Base-by-base conservation (phyloP, 345 rosid genomes). In the Eucalyptus pauciflora region DNA sequence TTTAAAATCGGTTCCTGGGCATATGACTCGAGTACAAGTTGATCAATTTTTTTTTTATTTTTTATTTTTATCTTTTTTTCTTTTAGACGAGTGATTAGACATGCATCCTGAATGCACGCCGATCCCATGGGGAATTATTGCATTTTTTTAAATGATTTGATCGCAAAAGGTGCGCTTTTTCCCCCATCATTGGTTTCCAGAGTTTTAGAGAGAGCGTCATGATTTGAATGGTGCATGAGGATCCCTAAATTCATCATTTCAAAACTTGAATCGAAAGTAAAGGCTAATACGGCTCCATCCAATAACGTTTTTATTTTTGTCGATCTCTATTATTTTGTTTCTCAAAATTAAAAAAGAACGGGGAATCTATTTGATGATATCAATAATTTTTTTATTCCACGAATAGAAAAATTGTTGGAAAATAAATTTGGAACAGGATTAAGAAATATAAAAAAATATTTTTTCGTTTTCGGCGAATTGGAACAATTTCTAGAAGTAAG, bases 311-410 rank as follows among this genome's bases (percentile, higher is more conserved):
- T 52, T 52, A 18, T 18, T 52, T 51, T 52, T 18, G 7, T 9
- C 3, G 18, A 7, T 17, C 0, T 52, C 0, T 7, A 0, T 52
- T 52, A 4, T 52, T 52, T 52, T 7, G 0, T 52, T 52, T 7
- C 2, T 52, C 4, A 0, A 52, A 18, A 52, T 20, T 20, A 52
- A 50, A 11, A 4, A 16, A 51, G 7, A 3, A 4, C 4, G 41
- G 41, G 41, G 41, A 41, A 52, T 18, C 1, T 20, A 20, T 52
- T 20, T 52, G 2, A 52, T 52, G 8, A 18, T 20, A 0, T 52
- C 2, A 52, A 18, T 52, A 52, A 3, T 7, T 18, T 20, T 52
- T 1, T 3, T 52, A 52, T 52, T 52, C 1, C 10, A 3, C 2
- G 0, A 52, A 52, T 52, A 20, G 8, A 52, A 7, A 52, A 50